A percentile compares a stretch with the other conserved stretches of the same genome.
These are phyloP conservation scores for Prunus mira DNA, from an alignment of 306 rosid species.

Conservation along the genomic window DNA sequence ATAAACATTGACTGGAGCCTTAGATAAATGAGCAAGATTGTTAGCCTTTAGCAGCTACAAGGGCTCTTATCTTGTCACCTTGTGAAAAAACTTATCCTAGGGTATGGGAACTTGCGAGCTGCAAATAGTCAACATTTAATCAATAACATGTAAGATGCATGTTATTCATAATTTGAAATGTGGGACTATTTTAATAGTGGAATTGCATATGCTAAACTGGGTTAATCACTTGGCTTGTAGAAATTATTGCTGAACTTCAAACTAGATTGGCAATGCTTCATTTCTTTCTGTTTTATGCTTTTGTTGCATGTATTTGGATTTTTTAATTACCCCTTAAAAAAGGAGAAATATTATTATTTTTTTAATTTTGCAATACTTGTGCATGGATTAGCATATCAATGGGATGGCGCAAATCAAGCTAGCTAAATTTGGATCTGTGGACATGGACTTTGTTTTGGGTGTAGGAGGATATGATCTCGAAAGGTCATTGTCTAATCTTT, in stretches of 20 bases:
- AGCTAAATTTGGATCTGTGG: slow-evolving; percentile 85
- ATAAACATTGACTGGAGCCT: too few relatives aligned
- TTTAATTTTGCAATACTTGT: background rate
- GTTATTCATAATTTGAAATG: background rate
- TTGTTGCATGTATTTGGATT: background rate
- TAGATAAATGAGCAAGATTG: too few relatives aligned
- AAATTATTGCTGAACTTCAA: background rate
- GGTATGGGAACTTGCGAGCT: too few relatives aligned
- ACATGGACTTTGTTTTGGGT: slow-evolving; percentile 86
- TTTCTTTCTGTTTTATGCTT: background rate
- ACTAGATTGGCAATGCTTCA: background rate
- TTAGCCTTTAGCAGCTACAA: too few relatives aligned
- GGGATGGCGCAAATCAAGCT: slow-evolving; percentile 77
- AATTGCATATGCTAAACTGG: background rate
- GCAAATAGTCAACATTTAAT: too few relatives aligned
- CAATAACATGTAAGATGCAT: background rate
- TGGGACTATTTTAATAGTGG: background rate
- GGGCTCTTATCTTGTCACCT: too few relatives aligned
- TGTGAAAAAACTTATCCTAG: too few relatives aligned
- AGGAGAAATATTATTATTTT: background rate
- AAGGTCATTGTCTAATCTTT: slow-evolving; percentile 43
- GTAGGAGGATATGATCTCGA: slow-evolving; percentile 95
- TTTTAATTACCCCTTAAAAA: background rate
- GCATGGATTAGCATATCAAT: slow-evolving; percentile 69
- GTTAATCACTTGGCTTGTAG: background rate